Evolutionary conservation across 106 monocot species (phyloP).

Genomic region (Iris macrosiphon): DNA sequence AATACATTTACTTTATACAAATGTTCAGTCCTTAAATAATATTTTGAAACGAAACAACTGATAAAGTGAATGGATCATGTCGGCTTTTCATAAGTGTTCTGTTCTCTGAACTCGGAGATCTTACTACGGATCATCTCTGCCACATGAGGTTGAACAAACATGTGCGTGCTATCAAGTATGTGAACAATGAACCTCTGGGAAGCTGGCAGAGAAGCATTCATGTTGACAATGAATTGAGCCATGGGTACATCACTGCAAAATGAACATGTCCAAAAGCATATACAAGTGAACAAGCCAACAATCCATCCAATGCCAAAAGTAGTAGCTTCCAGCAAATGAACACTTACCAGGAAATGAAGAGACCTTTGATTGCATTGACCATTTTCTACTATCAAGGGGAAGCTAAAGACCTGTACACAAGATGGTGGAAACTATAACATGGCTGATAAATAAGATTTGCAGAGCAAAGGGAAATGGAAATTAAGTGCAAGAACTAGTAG

Average conservation of each 20-base stretch:
- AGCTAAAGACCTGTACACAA: neutral
- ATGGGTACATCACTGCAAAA: slow-evolving; percentile 82
- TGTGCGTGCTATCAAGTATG: slow-evolving; percentile 62
- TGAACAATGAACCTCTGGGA: slow-evolving; percentile 75
- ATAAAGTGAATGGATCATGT: too few relatives aligned
- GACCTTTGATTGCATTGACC: slow-evolving; percentile 97
- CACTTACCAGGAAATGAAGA: slow-evolving; percentile 86
- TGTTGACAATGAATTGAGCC: slow-evolving; percentile 83
- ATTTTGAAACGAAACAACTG: too few relatives aligned
- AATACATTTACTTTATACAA: too few relatives aligned
- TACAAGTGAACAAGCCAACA: neutral
- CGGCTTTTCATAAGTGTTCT: slow-evolving; percentile 87
- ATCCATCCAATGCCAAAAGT: neutral
- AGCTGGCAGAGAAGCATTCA: slow-evolving; percentile 71
- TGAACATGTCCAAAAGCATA: neutral
- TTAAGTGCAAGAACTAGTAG: too few relatives aligned
- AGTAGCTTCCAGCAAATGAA: too few relatives aligned
- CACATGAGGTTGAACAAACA: slow-evolving; percentile 80
- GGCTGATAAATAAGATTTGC: too few relatives aligned
- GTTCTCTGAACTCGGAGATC: slow-evolving; percentile 78
- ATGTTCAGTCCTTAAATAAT: too few relatives aligned
- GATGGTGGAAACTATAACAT: too few relatives aligned
- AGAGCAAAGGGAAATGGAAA: too few relatives aligned
- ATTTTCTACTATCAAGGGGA: slow-evolving; percentile 23
- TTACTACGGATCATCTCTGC: slow-evolving; percentile 68